phyloP scores from a whole-genome alignment of 228 moss, liverwort and hornwort genomes.

The Sphagnum fallax region DNA sequence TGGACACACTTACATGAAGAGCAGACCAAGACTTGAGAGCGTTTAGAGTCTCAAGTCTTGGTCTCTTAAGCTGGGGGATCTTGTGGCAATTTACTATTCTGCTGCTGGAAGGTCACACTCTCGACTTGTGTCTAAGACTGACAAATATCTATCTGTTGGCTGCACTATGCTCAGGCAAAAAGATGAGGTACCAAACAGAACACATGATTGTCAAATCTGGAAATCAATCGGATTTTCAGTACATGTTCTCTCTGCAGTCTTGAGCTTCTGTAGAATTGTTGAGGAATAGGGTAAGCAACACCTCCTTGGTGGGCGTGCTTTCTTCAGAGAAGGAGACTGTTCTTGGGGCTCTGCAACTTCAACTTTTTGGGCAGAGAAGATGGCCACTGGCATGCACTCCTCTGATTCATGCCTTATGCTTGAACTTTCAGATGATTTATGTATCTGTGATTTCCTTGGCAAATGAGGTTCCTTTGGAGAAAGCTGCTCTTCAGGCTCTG shows the following conservation, averaged over 20 bases:
- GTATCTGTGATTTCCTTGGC: too few relatives aligned
- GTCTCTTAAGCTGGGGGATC: too few relatives aligned
- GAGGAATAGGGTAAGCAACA: conserved; percentile 25
- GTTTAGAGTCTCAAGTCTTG: too few relatives aligned
- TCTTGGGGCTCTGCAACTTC: conserved; percentile 4
- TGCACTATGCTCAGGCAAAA: too few relatives aligned
- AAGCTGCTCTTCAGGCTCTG: too few relatives aligned
- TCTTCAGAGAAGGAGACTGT: conserved; percentile 4
- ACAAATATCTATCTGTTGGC: too few relatives aligned
- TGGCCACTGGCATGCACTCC: not conserved
- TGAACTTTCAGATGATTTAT: not conserved
- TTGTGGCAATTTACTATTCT: too few relatives aligned
- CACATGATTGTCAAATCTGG: conserved; percentile 34
- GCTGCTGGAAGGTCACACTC: too few relatives aligned
- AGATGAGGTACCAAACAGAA: not conserved
- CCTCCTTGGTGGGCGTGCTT: not conserved
- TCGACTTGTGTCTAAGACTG: too few relatives aligned
- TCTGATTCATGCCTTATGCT: conserved; percentile 8
- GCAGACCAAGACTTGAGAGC: too few relatives aligned
- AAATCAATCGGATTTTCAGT: conserved; percentile 34
- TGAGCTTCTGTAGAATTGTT: conserved; percentile 30
- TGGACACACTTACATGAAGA: too few relatives aligned
- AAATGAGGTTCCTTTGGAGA: too few relatives aligned
- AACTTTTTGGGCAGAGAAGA: not conserved
- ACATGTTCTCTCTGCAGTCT: conserved; percentile 33